Evolutionary conservation across 2,329 filamentous ascomycete genomes (phyloP).

Genomic region (Colletotrichum sp.): DNA sequence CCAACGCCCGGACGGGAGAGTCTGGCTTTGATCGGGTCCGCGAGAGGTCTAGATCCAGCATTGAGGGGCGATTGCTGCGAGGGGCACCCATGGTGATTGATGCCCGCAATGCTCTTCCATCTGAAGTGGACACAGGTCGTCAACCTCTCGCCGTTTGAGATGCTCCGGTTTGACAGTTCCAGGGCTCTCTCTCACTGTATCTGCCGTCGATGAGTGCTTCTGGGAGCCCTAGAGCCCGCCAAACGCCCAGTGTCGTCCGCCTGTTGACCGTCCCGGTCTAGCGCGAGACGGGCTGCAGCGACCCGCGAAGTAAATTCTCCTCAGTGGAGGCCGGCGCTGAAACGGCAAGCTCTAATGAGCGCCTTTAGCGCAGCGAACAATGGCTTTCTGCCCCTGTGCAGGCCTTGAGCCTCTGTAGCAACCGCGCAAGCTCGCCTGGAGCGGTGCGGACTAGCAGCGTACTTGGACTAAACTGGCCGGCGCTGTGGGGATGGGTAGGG

Average conservation of each 20-base stretch:
- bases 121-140: neutral
- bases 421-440: conserved; percentile 3
- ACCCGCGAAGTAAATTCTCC: neutral
- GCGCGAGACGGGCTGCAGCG: neutral
- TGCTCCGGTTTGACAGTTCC: neutral
- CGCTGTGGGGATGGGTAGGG: conserved; percentile 6
- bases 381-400: neutral
- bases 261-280: neutral
- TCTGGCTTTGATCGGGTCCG: neutral
- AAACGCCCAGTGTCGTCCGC: neutral
- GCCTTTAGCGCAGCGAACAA: conserved; percentile 12
- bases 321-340: conserved; percentile 5
- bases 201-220: neutral
- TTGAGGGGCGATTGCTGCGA: neutral
- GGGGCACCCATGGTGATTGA: neutral
- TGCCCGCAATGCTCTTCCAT: neutral
- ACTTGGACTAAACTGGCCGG: neutral
- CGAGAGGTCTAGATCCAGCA: conserved; percentile 10
- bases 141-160: neutral
- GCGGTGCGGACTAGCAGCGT: neutral
- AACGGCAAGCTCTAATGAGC: conserved; percentile 7
- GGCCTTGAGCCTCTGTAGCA: neutral
- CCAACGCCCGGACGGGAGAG: conserved; percentile 1
- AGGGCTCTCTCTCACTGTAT: neutral
- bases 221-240: neutral